These are phyloP conservation scores for Exutisphaerella laricina DNA, from an alignment of 2,329 filamentous ascomycete genomes.

Conservation along the genomic window DNA sequence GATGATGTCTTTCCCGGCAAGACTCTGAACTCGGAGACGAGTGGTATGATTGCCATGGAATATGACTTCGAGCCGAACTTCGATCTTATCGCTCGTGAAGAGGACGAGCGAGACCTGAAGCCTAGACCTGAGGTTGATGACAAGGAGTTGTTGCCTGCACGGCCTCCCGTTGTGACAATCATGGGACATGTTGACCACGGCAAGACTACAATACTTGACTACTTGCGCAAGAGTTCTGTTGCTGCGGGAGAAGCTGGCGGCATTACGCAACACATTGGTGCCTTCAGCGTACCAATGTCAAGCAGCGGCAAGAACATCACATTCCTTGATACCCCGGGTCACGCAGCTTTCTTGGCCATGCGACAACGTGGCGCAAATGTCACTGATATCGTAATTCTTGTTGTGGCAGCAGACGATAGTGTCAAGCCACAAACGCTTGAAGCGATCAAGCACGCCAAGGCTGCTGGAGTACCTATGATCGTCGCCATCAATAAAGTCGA, in stretches of 20 bases:
- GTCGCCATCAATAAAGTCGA: slow-evolving; percentile 98
- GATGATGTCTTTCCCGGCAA: slow-evolving; percentile 77
- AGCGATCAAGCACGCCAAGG: slow-evolving; percentile 86
- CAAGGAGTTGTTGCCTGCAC: slow-evolving; percentile 59
- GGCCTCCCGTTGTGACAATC: slow-evolving; percentile 94
- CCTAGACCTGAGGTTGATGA: slow-evolving; percentile 65
- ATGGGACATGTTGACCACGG: slow-evolving; percentile 99
- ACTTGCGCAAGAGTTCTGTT: slow-evolving; percentile 84
- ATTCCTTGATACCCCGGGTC: slow-evolving; percentile 93
- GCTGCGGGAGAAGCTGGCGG: slow-evolving; percentile 89
- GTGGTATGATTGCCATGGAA: slow-evolving; percentile 82
- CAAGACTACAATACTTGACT: slow-evolving; percentile 94
- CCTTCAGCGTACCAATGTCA: slow-evolving; percentile 81
- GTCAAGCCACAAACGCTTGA: slow-evolving; percentile 97
- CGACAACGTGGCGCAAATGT: slow-evolving; percentile 90
- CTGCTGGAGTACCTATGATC: slow-evolving; percentile 86
- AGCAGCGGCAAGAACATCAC: slow-evolving; percentile 79
- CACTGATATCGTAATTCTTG: slow-evolving; percentile 92
- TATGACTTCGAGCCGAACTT: slow-evolving; percentile 81
- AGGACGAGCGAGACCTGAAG: slow-evolving; percentile 64
- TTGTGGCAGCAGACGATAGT: slow-evolving; percentile 94
- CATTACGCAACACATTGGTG: slow-evolving; percentile 97
- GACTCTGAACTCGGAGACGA: slow-evolving; percentile 84
- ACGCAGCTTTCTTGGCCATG: slow-evolving; percentile 94
- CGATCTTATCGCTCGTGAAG: slow-evolving; percentile 44